Base-by-base conservation (phyloP, 108 stramenopile species). In the Cyclotella baltica region DNA sequence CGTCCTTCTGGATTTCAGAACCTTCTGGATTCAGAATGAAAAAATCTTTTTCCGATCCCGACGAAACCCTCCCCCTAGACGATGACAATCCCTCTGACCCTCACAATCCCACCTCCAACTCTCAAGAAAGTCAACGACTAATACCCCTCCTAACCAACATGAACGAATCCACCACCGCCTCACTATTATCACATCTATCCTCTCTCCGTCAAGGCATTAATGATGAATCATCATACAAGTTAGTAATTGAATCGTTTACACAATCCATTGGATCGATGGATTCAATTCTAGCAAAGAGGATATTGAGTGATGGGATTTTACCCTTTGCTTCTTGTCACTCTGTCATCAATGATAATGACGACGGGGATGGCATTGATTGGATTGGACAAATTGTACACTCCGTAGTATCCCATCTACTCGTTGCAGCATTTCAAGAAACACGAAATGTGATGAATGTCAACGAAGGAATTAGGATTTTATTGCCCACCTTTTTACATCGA, bases 251-350 rank as follows among this genome's bases (percentile, higher is more conserved):
- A 25, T 29, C 63, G 0, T 43, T 64, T 6, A 19, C 11, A 4
- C 6, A 46, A 8, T 37, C 63, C 38, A 25, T 64, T 29, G 30
- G 2, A 5, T 20, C 34, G 0, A 67, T 76, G 66, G 75, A 76
- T 6, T 28, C 52, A 22, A 20, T 33, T 22, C 29, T 62, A 10
- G 77, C 77, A 28, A 35, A 70, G 27, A 43, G 77, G 27, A 38
- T 78, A 20, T 38, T 78, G 2, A 66, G 36, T 0, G 77, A 78
- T 37, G 77, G 77, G 19, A 56, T 78, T 18, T 37, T 78, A 27
- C 77, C 77, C 19, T 50, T 76, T 36, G 76, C 76, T 25, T 61
- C 58, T 3, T 52, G 51, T n/a, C n/a, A n/a, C 51, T 52, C 51
- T n/a, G 4, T n/a, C 51, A n/a, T 52, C 51, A 4, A 13, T n/a